Evolutionary conservation across 805 yeast species (phyloP), one percentile per base, ranked within the genome.

Genomic region (Metschnikowia anglica): DNA sequence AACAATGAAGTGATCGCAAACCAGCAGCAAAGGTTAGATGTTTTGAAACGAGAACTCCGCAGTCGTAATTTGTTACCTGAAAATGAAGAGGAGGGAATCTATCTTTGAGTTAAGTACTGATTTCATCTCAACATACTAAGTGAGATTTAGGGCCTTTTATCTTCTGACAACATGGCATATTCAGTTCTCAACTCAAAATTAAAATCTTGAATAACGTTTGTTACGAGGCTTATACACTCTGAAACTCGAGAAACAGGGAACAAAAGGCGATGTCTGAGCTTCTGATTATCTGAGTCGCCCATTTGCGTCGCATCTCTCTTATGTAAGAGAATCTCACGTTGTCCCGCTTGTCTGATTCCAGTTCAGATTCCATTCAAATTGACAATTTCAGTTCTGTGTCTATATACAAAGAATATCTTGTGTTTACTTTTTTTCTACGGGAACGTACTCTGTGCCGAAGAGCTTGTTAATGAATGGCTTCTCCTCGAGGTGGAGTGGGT

Each of bases 1-100:
- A 84, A 84, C 57, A 61, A 66, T 10, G 55, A 58, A 2, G 85
- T 82, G n/a, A 63, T 82, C 17, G 52, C 58, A 2, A 81, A 76
- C 53, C 83, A 81, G 54, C 45, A 57, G 9, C 65, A 68, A 25
- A 62, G 84, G 44, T 55, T 80, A 3, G 63, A 60, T 2, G 69
- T 71, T 0, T 54, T 82, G 15, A 66, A 70, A 24, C 56, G 63
- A 15, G 87, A 83, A 54, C 61, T 80, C 18, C 48, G 54, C n/a
- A 56, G 59, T 40, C 64, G 87, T 43, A 76, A 54, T 1, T 37
- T 43, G 30, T 19, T 44, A 15, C 24, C 39, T 23, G 41, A 40
- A 12, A 10, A 18, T 3, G 24, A 15, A 10, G 34, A 35, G 5
- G 48, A 35, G 24, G 52, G 52, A 8, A 39, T 49, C 3, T 34